Conservation (phyloP, 805 yeast species). For the Hanseniaspora nectarophila region DNA sequence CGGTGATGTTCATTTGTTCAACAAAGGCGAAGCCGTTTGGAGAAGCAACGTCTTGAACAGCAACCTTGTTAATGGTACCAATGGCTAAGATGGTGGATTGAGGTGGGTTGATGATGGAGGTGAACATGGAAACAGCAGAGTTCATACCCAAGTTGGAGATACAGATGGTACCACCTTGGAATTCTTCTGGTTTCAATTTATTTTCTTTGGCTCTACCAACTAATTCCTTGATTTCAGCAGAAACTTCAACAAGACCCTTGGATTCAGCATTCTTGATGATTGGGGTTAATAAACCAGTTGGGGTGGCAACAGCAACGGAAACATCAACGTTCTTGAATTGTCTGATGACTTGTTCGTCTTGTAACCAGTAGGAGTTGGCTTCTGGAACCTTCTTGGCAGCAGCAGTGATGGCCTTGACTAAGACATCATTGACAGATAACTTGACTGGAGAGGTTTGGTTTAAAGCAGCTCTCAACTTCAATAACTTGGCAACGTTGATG, state of each 20-base stretch:
- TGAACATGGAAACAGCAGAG: slow-evolving; percentile 80
- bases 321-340: slow-evolving; percentile 86
- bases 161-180: slow-evolving; percentile 98
- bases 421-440: slow-evolving; percentile 84
- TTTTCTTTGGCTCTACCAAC: slow-evolving; percentile 93
- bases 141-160: slow-evolving; percentile 99
- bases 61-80: slow-evolving; percentile 84
- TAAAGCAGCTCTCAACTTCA: slow-evolving; percentile 82
- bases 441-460: slow-evolving; percentile 77
- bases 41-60: slow-evolving; percentile 81
- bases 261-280: slow-evolving; percentile 79
- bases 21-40: slow-evolving; percentile 89
- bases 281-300: slow-evolving; percentile 94
- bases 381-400: slow-evolving; percentile 87
- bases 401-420: slow-evolving; percentile 85
- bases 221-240: slow-evolving; percentile 74
- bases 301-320: slow-evolving; percentile 97
- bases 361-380: slow-evolving; percentile 89
- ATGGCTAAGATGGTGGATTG: slow-evolving; percentile 89
- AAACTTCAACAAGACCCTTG: slow-evolving; percentile 75
- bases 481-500: slow-evolving; percentile 75
- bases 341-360: slow-evolving; percentile 78
- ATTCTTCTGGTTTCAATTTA: slow-evolving; percentile 89
- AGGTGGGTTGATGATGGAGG: slow-evolving; percentile 97
- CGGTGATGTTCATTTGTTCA: slow-evolving; percentile 81